Base-by-base conservation (phyloP, 495 filamentous ascomycete species). In the Daldinia vernicosa region DNA sequence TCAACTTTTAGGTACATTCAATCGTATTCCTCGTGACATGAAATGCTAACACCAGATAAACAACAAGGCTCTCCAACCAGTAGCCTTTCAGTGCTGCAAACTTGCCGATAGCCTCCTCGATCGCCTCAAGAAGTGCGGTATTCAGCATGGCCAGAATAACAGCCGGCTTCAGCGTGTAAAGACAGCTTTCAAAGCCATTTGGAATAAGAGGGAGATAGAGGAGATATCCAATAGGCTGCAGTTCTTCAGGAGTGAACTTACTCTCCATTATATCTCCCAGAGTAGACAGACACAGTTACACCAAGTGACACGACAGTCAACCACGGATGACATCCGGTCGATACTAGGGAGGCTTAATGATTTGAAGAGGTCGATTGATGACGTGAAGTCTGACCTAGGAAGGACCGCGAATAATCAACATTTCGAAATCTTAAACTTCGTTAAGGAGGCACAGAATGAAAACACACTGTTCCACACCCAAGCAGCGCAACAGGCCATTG, bases 181-280 rank as follows among this genome's bases (percentile, higher is more conserved):
- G 43, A 39, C 22, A 30, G 30, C 51, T 6, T 39, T 62, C 15
- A 68, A 57, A 22, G 14, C 27, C 27, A 28, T 68, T 8, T 62
- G 58, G 57, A 62, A 68, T 39, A 68, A 68, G 33, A 19, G 27
- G 17, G 65, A 68, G 30, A 62, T 68, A 22, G 39, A 22, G 22
- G 65, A 56, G 30, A 68, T 68, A 32, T 55, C 58, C 0, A 35
- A 55, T 6, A 68, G 57, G 15, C 51, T 68, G n/a, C 26, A 68
- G 7, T 19, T 33, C n/a, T 62, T 62, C 39, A 61, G 39, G 9
- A 62, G 51, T 30, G 58, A 62, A 56, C 50, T 68, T 12, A 57
- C 11, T 1, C 39, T 68, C 33, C 37, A 68, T 8, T 62, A 62
- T 39, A 28, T 50, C 7, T 17, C 17, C 22, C 58, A 57, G 27